phyloP scores from a whole-genome alignment of 2,329 filamentous ascomycete genomes.

The Fusarium sacchari region DNA sequence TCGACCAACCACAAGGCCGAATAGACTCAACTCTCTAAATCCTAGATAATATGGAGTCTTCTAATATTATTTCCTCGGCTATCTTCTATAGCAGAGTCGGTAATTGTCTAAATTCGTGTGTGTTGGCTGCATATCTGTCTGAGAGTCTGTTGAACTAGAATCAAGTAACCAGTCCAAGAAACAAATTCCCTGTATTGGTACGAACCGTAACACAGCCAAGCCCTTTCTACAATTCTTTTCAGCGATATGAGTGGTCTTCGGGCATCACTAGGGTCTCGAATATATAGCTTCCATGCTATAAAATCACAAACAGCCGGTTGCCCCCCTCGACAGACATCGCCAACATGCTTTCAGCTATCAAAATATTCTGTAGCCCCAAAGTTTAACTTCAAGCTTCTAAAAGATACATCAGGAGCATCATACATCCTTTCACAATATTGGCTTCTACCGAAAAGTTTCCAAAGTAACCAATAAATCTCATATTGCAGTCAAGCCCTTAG shows the following conservation, averaged over 20 bases:
- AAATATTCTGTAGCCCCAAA: not conserved
- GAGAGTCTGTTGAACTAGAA: no score
- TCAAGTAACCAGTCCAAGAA: not conserved
- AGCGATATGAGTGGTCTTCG: fast-evolving
- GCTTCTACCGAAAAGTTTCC: not conserved
- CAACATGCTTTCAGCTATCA: not conserved
- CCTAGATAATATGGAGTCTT: not conserved
- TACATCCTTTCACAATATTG: not conserved
- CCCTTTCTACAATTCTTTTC: not conserved
- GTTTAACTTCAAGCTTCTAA: not conserved
- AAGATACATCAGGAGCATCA: fast-evolving
- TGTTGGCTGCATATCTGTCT: not conserved
- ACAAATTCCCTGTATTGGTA: not conserved
- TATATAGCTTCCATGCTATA: no score
- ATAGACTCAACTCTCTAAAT: not conserved
- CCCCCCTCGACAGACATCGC: not conserved
- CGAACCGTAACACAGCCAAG: fast-evolving
- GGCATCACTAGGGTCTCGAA: not conserved
- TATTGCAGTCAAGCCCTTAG: not conserved
- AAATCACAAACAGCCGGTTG: not conserved
- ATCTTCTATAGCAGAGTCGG: fast-evolving
- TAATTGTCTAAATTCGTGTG: not conserved
- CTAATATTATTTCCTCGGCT: fast-evolving
- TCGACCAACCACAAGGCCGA: not conserved
- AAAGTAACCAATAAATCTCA: not conserved